These are phyloP conservation scores for Medicago arabica DNA, from an alignment of 306 rosid species.

Conservation along the genomic window DNA sequence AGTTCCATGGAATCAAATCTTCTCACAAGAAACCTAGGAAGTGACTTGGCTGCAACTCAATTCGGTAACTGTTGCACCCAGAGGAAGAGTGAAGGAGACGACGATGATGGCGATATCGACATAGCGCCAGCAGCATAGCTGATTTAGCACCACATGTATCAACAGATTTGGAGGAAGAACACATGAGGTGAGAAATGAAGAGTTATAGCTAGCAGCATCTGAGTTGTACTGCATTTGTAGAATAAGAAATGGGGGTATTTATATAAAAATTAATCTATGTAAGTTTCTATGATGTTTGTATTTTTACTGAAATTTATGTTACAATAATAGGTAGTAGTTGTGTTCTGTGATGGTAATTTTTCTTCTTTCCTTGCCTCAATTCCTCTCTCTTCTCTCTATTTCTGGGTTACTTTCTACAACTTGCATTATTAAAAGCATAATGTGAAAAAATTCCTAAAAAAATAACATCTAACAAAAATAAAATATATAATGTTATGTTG, in stretches of 20 bases:
- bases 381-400: no score
- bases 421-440: no score
- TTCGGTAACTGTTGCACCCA: constrained; percentile 1
- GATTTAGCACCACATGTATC: neutral
- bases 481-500: no score
- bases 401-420: no score
- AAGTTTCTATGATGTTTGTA: neutral
- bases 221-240: neutral
- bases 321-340: neutral
- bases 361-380: no score
- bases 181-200: constrained; percentile 9
- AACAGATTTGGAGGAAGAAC: neutral
- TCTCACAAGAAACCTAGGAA: constrained; percentile 12
- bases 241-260: neutral
- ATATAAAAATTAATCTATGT: neutral
- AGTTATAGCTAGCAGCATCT: constrained; percentile 4
- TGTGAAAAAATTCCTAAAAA: no score
- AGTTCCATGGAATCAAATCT: constrained; percentile 29
- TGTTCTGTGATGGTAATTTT: no score
- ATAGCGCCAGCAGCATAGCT: constrained; percentile 63
- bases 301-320: neutral
- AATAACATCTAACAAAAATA: no score
- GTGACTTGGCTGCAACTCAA: neutral
- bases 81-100: constrained; percentile 46
- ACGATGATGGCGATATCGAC: constrained; percentile 39